A percentile compares a stretch with the other conserved stretches of the same genome.
phyloP scores from a whole-genome alignment of 2,329 filamentous ascomycete species.

The Colletotrichum lupini region DNA sequence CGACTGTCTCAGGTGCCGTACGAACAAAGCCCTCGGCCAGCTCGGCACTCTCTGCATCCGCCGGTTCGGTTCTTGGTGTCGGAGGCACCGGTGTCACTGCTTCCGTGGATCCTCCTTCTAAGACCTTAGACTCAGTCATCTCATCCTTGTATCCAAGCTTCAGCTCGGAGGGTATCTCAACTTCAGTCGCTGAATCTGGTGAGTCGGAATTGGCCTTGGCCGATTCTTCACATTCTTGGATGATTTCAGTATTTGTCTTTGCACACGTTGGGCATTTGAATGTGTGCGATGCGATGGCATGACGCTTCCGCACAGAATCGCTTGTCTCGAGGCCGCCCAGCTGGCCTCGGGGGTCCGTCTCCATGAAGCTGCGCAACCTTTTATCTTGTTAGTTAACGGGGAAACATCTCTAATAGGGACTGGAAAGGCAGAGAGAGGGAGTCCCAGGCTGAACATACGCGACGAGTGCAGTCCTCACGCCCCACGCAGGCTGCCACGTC shows the following conservation, averaged over 20 bases:
- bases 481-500: slow-evolving; percentile 99
- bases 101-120: not conserved
- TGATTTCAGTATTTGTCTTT: slow-evolving; percentile 78
- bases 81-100: not conserved
- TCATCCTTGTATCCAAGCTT: slow-evolving; percentile 80
- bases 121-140: slow-evolving; percentile 57
- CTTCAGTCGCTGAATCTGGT: slow-evolving; percentile 49
- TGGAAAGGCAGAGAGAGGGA: not conserved
- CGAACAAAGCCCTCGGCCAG: slow-evolving; percentile 69
- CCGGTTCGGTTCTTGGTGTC: slow-evolving; percentile 34
- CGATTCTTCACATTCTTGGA: slow-evolving; percentile 74
- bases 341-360: slow-evolving; percentile 87
- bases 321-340: slow-evolving; percentile 87
- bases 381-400: not conserved
- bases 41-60: slow-evolving; percentile 57
- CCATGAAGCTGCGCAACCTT: slow-evolving; percentile 88
- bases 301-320: slow-evolving; percentile 72
- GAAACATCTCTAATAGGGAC: not conserved
- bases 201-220: slow-evolving; percentile 51
- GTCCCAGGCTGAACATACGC: slow-evolving; percentile 51
- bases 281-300: slow-evolving; percentile 73
- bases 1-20: slow-evolving; percentile 50
- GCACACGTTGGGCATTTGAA: slow-evolving; percentile 80
- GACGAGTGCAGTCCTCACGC: slow-evolving; percentile 87
- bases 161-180: slow-evolving; percentile 65